phyloP scores from a whole-genome alignment of 2,329 filamentous ascomycete genomes.

The Dendryphion nanum region DNA sequence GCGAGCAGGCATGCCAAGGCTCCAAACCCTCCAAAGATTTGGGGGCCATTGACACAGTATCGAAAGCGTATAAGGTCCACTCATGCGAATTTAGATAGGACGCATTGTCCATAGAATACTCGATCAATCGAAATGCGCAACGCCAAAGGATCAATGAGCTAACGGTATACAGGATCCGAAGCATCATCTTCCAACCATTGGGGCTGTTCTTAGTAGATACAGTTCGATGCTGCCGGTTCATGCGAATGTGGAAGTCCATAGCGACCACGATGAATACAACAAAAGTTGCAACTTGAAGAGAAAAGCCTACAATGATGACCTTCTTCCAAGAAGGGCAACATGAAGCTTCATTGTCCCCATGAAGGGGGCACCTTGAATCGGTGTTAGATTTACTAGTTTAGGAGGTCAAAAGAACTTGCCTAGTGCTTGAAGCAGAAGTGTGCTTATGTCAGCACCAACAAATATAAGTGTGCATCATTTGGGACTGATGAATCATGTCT shows the following conservation, averaged over 20 bases:
- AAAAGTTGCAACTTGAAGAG: slow-evolving; percentile 34
- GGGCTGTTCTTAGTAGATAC: not conserved
- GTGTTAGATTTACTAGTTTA: not conserved
- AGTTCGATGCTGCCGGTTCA: slow-evolving; percentile 14
- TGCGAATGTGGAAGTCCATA: slow-evolving; percentile 28
- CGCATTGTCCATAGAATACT: slow-evolving; percentile 49
- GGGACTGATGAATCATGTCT: slow-evolving; percentile 23
- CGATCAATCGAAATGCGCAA: slow-evolving; percentile 50
- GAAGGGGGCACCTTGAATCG: slow-evolving; percentile 20
- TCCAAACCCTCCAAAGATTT: too few species aligned
- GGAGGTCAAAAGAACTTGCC: slow-evolving; percentile 14
- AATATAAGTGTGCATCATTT: slow-evolving; percentile 31
- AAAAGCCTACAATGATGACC: slow-evolving; percentile 33
- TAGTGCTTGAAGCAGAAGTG: slow-evolving; percentile 28
- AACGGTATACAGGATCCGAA: slow-evolving; percentile 45
- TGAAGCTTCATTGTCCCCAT: slow-evolving; percentile 35
- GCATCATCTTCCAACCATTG: slow-evolving; percentile 23
- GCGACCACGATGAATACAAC: slow-evolving; percentile 29
- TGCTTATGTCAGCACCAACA: slow-evolving; percentile 26
- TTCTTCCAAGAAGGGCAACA: slow-evolving; percentile 33
- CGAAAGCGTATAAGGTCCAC: slow-evolving; percentile 48
- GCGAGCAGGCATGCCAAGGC: too few species aligned
- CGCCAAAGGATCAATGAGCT: slow-evolving; percentile 51
- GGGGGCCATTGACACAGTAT: slow-evolving; percentile 48
- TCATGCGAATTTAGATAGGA: slow-evolving; percentile 48